A percentile compares a stretch with the other conserved stretches of the same genome.
Conservation (phyloP, 768 basidiomycete genomes). For the Pholiota molesta region DNA sequence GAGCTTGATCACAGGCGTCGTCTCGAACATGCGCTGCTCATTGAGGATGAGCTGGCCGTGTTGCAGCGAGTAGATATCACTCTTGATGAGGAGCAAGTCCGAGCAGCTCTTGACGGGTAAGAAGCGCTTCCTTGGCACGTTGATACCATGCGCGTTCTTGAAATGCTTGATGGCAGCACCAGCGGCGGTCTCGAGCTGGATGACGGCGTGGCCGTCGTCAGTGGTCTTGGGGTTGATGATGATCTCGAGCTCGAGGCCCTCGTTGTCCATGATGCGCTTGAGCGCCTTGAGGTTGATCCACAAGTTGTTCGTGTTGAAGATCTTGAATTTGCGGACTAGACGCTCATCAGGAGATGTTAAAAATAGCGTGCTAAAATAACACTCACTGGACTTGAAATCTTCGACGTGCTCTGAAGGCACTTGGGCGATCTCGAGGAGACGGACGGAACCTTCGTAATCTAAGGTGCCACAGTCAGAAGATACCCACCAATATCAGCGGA, state of each 20-base stretch:
- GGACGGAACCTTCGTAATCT: slow-evolving; percentile 86
- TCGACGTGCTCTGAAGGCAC: slow-evolving; percentile 92
- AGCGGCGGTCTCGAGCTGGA: slow-evolving; percentile 91
- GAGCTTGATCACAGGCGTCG: slow-evolving; percentile 94
- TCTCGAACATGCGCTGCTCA: slow-evolving; percentile 79
- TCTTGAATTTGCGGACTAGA: slow-evolving; percentile 87
- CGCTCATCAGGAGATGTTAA: slow-evolving; percentile 11
- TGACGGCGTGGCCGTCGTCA: slow-evolving; percentile 84
- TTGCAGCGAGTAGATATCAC: slow-evolving; percentile 87
- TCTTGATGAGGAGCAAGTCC: slow-evolving; percentile 87
- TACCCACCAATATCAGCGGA: not conserved
- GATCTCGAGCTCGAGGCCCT: slow-evolving; percentile 91
- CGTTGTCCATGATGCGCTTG: slow-evolving; percentile 87
- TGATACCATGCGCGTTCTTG: slow-evolving; percentile 89
- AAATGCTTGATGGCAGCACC: slow-evolving; percentile 96
- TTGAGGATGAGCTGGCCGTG: slow-evolving; percentile 91
- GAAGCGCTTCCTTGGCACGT: slow-evolving; percentile 94
- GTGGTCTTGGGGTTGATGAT: slow-evolving; percentile 91
- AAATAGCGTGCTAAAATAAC: not conserved
- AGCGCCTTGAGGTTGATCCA: slow-evolving; percentile 86
- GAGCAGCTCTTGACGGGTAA: slow-evolving; percentile 91
- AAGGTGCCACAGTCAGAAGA: not conserved
- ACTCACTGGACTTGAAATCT: slow-evolving; percentile 84
- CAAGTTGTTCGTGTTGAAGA: slow-evolving; percentile 87
- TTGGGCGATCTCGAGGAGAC: slow-evolving; percentile 92